Base-by-base conservation (phyloP, 768 basidiomycete species). In the Ramaria sp. region DNA sequence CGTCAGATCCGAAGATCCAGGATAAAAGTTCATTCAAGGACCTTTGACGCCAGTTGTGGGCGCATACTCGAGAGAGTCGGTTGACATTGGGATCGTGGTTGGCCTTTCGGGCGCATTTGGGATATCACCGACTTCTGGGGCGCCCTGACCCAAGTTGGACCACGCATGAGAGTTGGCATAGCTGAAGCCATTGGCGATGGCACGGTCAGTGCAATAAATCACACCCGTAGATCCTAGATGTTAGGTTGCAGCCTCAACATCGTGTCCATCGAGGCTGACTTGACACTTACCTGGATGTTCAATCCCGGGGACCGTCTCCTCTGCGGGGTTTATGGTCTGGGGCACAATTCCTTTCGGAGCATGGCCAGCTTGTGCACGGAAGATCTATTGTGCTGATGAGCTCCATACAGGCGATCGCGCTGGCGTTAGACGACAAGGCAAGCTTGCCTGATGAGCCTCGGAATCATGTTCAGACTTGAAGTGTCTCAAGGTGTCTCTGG, bases 11-110 rank as follows among this genome's bases (percentile, higher is more conserved):
- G 25, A 32, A n/a, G 15, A 43, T 22, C 48, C 52, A 48, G 24
- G 39, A 25, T 16, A 27, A 45, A 12, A 50, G 50, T 58, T 52
- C n/a, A 49, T 48, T 50, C 28, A 7, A 25, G 39, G 3, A 85
- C 85, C 81, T 72, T 85, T 93, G 32, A 95, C 83, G 32, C 93
- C 93, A 0, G 90, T 88, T 5, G 94, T 95, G 0, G 94, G 92
- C 2, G 89, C 93, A 62, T 96, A 96, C 67, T 94, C 91, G 58
- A 88, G 71, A 28, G 83, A 80, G 61, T 91, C 90, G 34, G 73
- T 58, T 9, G 83, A 79, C 55, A 92, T 62, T 28, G 78, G 70
- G 57, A 95, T 81, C 18, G 74, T 72, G 6, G 76, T 73, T 0
- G 82, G 84, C 48, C 88, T 81, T 39, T 74, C 66, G 0, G 82